These are phyloP conservation scores for Ziziphus jujuba DNA, from an alignment of 306 rosid species.

Conservation along the genomic window DNA sequence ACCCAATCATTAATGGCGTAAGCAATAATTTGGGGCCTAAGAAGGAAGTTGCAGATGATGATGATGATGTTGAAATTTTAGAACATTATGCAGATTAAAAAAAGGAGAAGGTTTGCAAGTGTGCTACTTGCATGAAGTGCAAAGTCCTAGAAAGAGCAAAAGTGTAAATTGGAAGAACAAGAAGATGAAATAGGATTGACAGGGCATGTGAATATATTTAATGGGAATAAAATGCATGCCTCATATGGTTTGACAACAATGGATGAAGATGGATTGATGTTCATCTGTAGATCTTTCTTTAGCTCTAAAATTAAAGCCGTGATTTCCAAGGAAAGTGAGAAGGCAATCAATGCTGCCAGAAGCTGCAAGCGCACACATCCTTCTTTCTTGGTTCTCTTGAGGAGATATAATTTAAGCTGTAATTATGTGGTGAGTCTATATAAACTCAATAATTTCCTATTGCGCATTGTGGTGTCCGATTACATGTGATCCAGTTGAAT, in stretches of 20 bases:
- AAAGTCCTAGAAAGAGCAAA: no score
- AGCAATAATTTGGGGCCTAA: not conserved
- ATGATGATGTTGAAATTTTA: not conserved
- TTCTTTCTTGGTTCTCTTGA: conserved; percentile 14
- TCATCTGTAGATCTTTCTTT: not conserved
- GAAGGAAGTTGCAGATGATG: conserved; percentile 1
- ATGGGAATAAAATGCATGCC: not conserved
- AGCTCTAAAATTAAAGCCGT: not conserved
- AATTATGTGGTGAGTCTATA: not conserved
- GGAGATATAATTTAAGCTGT: no score
- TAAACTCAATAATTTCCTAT: no score
- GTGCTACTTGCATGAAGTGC: not conserved
- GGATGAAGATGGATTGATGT: not conserved
- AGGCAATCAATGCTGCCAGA: conserved; percentile 11
- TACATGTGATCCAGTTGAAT: no score
- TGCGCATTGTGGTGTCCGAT: no score
- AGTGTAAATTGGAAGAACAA: no score
- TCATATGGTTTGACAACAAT: not conserved
- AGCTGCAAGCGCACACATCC: conserved; percentile 19
- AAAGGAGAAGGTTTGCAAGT: not conserved
- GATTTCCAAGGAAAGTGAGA: not conserved
- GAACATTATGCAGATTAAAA: not conserved
- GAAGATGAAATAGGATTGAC: not conserved
- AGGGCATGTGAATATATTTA: not conserved
- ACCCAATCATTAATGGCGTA: conserved; percentile 5